Base-by-base conservation (phyloP, 2,329 filamentous ascomycete species). In the Aspergillus quadrilineatus region DNA sequence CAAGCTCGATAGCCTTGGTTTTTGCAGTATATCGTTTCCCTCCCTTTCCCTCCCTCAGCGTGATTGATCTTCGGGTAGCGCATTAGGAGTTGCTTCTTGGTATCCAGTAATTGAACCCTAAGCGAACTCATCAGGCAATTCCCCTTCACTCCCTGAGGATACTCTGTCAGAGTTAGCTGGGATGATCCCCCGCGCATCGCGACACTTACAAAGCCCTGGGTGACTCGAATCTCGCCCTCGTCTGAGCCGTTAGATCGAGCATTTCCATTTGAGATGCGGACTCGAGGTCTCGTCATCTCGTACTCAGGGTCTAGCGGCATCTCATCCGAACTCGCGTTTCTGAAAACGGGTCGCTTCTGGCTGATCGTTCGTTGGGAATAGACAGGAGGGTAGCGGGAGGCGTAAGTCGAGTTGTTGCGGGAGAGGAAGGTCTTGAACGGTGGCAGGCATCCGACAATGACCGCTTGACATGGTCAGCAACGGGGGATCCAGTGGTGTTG, bases 361-460 rank as follows among this genome's bases (percentile, higher is more conserved):
- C 26, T 28, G 26, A 28, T 28, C 26, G 26, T 28, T 4, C 51
- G 55, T 6, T 45, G 58, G 8, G 53, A 41, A 2, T 14, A 29
- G 6, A 8, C 44, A 12, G 46, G 29, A 3, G 55, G 43, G n/a
- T 55, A 56, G n/a, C 53, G 32, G 15, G 53, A 47, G 10, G 32
- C 42, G 10, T 50, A 50, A 1, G 47, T 41, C 6, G 39, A 36
- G 42, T 36, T 49, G 12, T 26, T 51, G 32, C 55, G 47, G 8
- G 60, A 60, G 26, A 63, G 54, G 4, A 63, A 56, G 6, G 56
- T 53, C 17, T 62, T 59, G 44, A 63, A 64, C 9, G 60, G 62
- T 1, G 60, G 59, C 1, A 64, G 59, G 5, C 62, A 63, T 30
- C 60, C 60, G 3, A 64, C 51, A 8, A 63, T 57, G 10, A 64